Percentiles rank a stretch among this genome's conserved stretches.
phyloP scores from a whole-genome alignment of 805 yeast genomes.

The Saccharomycopsis amapae region DNA sequence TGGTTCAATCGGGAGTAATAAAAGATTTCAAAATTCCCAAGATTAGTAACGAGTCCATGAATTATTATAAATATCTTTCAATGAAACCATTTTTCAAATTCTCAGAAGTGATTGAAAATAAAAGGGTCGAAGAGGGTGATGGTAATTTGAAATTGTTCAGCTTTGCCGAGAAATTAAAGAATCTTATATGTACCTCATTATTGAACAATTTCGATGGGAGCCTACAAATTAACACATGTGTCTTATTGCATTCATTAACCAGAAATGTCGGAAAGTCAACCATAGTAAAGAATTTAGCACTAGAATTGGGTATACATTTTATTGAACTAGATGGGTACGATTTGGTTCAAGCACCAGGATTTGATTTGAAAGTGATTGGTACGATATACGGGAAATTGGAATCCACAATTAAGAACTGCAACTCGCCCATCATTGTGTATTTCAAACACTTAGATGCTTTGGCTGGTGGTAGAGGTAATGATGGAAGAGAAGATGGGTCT shows the following conservation, averaged over 20 bases:
- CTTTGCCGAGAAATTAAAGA: slow-evolving; percentile 44
- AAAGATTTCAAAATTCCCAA: slow-evolving; percentile 31
- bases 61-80: slow-evolving; percentile 43
- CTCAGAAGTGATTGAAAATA: slow-evolving; percentile 10
- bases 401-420: slow-evolving; percentile 40
- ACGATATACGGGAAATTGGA: slow-evolving; percentile 70
- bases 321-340: slow-evolving; percentile 66
- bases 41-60: slow-evolving; percentile 20
- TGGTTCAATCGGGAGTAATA: slow-evolving; percentile 60
- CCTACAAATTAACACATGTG: slow-evolving; percentile 46
- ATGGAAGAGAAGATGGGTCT: slow-evolving; percentile 23
- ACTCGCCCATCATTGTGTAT: slow-evolving; percentile 44
- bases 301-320: slow-evolving; percentile 57
- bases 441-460: slow-evolving; percentile 70
- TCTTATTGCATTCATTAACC: slow-evolving; percentile 59
- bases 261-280: slow-evolving; percentile 78
- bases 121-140: background rate
- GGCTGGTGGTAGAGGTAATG: slow-evolving; percentile 44
- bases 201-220: slow-evolving; percentile 25
- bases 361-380: slow-evolving; percentile 76
- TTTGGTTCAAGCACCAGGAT: slow-evolving; percentile 44
- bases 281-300: slow-evolving; percentile 46
- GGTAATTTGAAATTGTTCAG: slow-evolving; percentile 31
- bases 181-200: slow-evolving; percentile 49
- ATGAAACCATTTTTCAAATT: slow-evolving; percentile 38